These are phyloP conservation scores for Volvariella volvacea DNA, from an alignment of 1,284 basidiomycete species.

Conservation along the genomic window DNA sequence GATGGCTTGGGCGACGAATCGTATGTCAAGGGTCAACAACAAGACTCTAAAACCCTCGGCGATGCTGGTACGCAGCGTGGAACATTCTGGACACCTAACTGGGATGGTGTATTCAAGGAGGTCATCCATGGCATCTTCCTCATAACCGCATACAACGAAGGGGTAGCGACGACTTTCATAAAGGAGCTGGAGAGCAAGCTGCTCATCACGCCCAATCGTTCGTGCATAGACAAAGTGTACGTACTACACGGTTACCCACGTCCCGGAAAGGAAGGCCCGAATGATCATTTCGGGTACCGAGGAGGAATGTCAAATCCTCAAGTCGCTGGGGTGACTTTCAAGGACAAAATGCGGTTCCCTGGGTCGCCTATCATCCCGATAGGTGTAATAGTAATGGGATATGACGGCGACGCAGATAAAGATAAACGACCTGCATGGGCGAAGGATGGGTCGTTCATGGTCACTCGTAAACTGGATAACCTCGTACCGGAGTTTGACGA, in stretches of 20 bases:
- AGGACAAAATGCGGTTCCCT: slow-evolving; percentile 9
- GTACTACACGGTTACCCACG: too few relatives aligned
- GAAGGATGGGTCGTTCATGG: slow-evolving; percentile 19
- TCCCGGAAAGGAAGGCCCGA: background rate
- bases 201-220: too few relatives aligned
- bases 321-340: slow-evolving; percentile 8
- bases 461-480: slow-evolving; percentile 16
- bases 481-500: slow-evolving; percentile 15
- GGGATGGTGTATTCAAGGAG: slow-evolving; percentile 28
- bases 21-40: slow-evolving; percentile 22
- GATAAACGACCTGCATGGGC: slow-evolving; percentile 15
- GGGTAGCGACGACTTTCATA: slow-evolving; percentile 20
- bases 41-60: slow-evolving; percentile 21
- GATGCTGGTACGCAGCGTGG: slow-evolving; percentile 21
- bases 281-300: slow-evolving; percentile 7
- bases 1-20: slow-evolving; percentile 18
- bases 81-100: slow-evolving; percentile 22
- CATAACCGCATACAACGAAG: slow-evolving; percentile 24
- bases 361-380: slow-evolving; percentile 10
- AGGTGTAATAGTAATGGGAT: slow-evolving; percentile 17
- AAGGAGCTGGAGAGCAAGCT: slow-evolving; percentile 19
- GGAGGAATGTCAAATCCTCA: slow-evolving; percentile 15
- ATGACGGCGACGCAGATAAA: slow-evolving; percentile 15
- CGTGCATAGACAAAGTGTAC: too few relatives aligned
- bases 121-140: slow-evolving; percentile 27